Base-by-base conservation (phyloP, 208 protist genomes). In the Trypanosoma cruzi region DNA sequence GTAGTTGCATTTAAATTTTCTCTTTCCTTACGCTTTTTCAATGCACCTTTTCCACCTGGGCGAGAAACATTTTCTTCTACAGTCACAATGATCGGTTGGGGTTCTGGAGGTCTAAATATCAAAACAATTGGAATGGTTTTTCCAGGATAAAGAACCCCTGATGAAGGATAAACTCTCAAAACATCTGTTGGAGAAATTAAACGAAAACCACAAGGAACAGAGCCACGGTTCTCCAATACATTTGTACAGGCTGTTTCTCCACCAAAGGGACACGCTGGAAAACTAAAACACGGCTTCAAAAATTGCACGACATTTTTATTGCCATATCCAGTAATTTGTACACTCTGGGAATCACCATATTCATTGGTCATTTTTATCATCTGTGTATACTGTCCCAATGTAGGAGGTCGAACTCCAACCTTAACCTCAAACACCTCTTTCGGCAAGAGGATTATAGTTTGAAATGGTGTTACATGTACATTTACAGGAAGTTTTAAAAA, bases 401-500 rank as follows among this genome's bases (percentile, higher is more conserved):
- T 68, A 10, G 78, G 78, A 7, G 78, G 65, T 52, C 68, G 48
- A 42, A 84, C 72, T 61, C 72, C 71, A 65, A 88, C 37, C 22
- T 79, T 57, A 36, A 88, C 62, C 24, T 65, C 34, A 42, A 79
- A 72, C 14, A 72, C 36, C 65, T 88, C 82, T 48, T 70, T 55
- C 50, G 78, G 78, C 18, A 84, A 31, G 4, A 80, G 18, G 14
- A 64, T 79, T 16, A 73, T 22, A 6, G 56, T 61, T 40, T 75
- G 36, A 58, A 63, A 65, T 34, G 82, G 82, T 16, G 49, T 60
- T 42, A 84, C 37, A 10, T 71, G 28, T 29, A 88, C 67, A 66
- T 88, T 88, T 44, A 59, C 42, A 40, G 82, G 82, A 36, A 84
- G 34, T 55, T 67, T 60, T 37, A 81, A 61, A 75, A 84, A 77